Percentiles rank a stretch among this genome's conserved stretches.
Conservation (phyloP, 208 protist species). For the Zelonia costaricensis region DNA sequence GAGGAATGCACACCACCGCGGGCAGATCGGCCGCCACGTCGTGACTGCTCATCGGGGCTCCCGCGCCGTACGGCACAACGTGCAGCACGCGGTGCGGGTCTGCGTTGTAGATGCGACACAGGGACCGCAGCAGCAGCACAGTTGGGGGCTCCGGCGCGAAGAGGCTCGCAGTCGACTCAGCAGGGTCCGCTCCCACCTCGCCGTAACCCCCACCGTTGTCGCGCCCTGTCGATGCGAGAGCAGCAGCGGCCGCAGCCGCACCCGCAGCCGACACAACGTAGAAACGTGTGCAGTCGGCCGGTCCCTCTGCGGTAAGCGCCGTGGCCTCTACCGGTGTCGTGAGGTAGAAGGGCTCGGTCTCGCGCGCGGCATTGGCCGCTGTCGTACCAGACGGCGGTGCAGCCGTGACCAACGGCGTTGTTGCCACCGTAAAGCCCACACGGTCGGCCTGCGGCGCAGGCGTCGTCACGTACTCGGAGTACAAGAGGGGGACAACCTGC, state of each 20-base stretch:
- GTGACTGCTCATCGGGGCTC: background rate
- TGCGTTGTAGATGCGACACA: constrained; percentile 21
- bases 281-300: constrained; percentile 18
- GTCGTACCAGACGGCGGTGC: no score
- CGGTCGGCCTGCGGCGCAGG: constrained; percentile 5
- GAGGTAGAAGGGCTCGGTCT: constrained; percentile 20
- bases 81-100: constrained; percentile 14
- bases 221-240: no score
- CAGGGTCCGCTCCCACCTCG: background rate
- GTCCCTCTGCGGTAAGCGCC: constrained; percentile 10
- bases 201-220: no score
- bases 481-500: constrained; percentile 28
- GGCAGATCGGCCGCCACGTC: constrained; percentile 8
- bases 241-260: no score
- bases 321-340: constrained; percentile 14
- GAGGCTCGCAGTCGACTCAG: background rate
- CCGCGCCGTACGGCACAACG: constrained; percentile 1
- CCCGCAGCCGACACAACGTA: constrained; percentile 13
- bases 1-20: constrained; percentile 17
- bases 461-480: constrained; percentile 22
- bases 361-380: no score
- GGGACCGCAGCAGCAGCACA: constrained; percentile 9
- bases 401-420: constrained; percentile 1
- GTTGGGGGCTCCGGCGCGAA: constrained; percentile 9
- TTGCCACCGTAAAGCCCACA: constrained; percentile 15